These are phyloP conservation scores for Sporothrix pseudoabietina DNA, from an alignment of 2,329 filamentous ascomycete genomes.

Conservation along the genomic window DNA sequence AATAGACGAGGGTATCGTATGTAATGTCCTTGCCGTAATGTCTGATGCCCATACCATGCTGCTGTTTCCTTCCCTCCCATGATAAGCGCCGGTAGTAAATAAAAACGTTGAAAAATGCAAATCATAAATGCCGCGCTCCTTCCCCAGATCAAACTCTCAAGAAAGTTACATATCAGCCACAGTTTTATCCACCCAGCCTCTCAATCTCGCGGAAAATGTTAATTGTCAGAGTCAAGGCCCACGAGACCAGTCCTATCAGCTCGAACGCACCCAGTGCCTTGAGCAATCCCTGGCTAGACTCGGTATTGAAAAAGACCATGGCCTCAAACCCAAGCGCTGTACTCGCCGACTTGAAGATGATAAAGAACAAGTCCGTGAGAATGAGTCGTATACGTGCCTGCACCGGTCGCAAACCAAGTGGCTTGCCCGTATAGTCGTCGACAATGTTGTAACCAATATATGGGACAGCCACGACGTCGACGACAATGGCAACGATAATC, in stretches of 20 bases:
- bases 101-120: not conserved
- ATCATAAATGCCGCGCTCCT: not conserved
- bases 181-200: slow-evolving; percentile 33
- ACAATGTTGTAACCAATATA: slow-evolving; percentile 94
- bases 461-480: slow-evolving; percentile 84
- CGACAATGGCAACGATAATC: slow-evolving; percentile 82
- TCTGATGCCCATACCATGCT: not conserved
- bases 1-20: slow-evolving; percentile 17
- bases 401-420: slow-evolving; percentile 80
- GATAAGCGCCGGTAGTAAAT: not conserved
- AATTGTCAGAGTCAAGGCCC: slow-evolving; percentile 37
- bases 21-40: not conserved
- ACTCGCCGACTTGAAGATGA: slow-evolving; percentile 95
- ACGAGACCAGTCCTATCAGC: slow-evolving; percentile 36
- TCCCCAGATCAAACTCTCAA: not conserved
- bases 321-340: slow-evolving; percentile 65
- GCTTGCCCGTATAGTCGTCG: slow-evolving; percentile 95
- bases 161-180: not conserved
- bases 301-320: slow-evolving; percentile 35
- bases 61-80: not conserved
- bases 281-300: slow-evolving; percentile 31
- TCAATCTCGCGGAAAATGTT: slow-evolving; percentile 38
- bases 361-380: slow-evolving; percentile 90
- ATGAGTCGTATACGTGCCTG: slow-evolving; percentile 87
- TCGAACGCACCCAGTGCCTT: slow-evolving; percentile 36